phyloP scores from a whole-genome alignment of 2,329 filamentous ascomycete species.

The Xylaria sp. region DNA sequence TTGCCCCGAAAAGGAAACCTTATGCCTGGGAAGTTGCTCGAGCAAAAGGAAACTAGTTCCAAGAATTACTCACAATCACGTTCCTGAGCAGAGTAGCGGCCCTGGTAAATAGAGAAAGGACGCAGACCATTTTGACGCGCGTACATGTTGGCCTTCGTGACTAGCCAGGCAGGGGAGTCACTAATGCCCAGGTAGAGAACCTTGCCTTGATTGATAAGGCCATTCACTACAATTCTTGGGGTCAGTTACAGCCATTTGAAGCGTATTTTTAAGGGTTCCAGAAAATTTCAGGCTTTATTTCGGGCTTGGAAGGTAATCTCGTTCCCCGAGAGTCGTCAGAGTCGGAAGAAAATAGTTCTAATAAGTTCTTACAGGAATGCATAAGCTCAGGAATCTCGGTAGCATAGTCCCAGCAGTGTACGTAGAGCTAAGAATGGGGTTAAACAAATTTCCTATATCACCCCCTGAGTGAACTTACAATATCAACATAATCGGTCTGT shows the following conservation, averaged over 20 bases:
- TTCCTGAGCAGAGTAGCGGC: slow-evolving; percentile 63
- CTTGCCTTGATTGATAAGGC: slow-evolving; percentile 34
- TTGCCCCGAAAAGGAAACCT: too few species aligned
- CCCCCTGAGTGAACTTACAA: slow-evolving; percentile 36
- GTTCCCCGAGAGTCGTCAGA: too few species aligned
- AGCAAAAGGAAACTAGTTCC: too few species aligned
- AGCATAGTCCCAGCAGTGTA: slow-evolving; percentile 40
- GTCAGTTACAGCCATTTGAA: too few species aligned
- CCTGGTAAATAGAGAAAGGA: slow-evolving; percentile 70
- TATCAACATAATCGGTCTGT: slow-evolving; percentile 45
- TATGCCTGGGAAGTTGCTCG: too few species aligned
- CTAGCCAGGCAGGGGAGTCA: slow-evolving; percentile 62
- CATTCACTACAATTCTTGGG: slow-evolving; percentile 17
- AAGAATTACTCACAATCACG: slow-evolving; percentile 56
- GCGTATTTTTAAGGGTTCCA: too few species aligned
- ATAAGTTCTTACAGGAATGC: slow-evolving; percentile 18
- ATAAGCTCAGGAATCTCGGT: slow-evolving; percentile 41
- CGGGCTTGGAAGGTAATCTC: too few species aligned
- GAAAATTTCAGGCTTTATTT: too few species aligned
- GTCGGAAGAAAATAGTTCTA: too few species aligned
- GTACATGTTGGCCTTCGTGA: slow-evolving; percentile 61
- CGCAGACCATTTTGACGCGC: slow-evolving; percentile 61
- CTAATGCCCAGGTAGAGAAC: slow-evolving; percentile 42
- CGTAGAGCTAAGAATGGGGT: slow-evolving; percentile 23
- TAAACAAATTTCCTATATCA: neutral